Evolutionary conservation across 306 rosid species (phyloP).

Genomic region (Chamaecrista fasciculata): DNA sequence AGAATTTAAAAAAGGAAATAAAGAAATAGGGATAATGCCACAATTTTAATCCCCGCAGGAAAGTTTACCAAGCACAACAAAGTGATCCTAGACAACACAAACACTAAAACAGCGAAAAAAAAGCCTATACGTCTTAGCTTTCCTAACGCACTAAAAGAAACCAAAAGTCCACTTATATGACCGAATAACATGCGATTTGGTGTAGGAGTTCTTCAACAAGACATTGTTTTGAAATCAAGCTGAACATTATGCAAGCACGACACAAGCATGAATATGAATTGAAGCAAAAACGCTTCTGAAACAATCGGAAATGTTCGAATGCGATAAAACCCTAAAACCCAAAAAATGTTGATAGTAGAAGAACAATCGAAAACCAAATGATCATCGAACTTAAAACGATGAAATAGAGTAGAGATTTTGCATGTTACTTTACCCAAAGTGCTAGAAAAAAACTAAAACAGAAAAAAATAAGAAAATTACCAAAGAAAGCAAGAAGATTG

Average conservation of each 20-base stretch:
- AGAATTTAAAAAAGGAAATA: background rate
- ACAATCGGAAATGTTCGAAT: conserved; percentile 7
- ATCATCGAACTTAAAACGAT: background rate
- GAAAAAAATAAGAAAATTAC: too few species aligned
- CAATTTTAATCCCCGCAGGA: background rate
- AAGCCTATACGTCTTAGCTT: background rate
- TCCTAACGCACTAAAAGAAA: background rate
- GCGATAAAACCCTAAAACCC: conserved; percentile 1
- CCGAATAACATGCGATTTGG: background rate
- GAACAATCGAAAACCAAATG: background rate
- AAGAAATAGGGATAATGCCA: conserved; percentile 17
- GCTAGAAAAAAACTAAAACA: conserved; percentile 1
- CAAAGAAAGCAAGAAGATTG: background rate
- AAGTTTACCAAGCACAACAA: background rate
- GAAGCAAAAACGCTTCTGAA: background rate
- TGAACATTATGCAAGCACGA: background rate
- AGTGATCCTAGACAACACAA: conserved; percentile 15
- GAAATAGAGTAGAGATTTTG: background rate
- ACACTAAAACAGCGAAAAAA: background rate
- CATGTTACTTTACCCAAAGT: background rate
- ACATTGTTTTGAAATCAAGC: background rate
- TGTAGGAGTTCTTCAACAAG: background rate
- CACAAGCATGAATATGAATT: background rate
- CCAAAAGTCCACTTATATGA: background rate
- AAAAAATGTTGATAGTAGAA: background rate